Evolutionary conservation across 2,329 filamentous ascomycete genomes (phyloP).

Genomic region (Pyrenophora tritici-repentis): DNA sequence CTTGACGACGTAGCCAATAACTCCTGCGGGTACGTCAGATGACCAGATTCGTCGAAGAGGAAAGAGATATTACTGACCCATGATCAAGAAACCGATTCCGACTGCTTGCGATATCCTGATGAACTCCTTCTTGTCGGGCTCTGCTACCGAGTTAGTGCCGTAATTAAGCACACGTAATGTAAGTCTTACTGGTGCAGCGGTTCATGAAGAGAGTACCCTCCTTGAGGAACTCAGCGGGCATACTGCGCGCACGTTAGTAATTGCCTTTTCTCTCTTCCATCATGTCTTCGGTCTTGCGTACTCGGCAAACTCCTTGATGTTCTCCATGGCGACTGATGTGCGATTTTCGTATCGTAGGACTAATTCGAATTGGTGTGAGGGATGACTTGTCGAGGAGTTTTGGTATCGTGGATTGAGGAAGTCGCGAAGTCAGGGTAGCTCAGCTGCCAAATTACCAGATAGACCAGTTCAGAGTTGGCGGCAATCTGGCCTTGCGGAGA

Average conservation of each 20-base stretch:
- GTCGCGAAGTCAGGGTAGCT: constrained; percentile 25
- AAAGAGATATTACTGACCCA: constrained; percentile 42
- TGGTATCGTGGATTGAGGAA: constrained; percentile 11
- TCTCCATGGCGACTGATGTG: constrained; percentile 62
- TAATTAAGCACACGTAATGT: background rate
- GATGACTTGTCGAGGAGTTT: background rate
- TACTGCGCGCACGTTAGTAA: constrained; percentile 36
- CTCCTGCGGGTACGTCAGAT: constrained; percentile 32
- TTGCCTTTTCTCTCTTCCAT: background rate
- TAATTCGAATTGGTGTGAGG: constrained; percentile 11
- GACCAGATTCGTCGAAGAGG: background rate
- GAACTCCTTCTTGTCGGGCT: constrained; percentile 50
- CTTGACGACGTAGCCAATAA: constrained; percentile 59
- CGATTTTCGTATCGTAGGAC: background rate
- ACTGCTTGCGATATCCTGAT: constrained; percentile 57
- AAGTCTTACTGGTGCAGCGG: constrained; percentile 51
- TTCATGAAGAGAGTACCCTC: constrained; percentile 57
- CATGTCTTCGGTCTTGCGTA: constrained; percentile 21
- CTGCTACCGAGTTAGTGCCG: constrained; percentile 45
- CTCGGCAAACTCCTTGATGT: constrained; percentile 72
- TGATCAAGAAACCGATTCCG: constrained; percentile 58
- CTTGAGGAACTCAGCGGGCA: constrained; percentile 51
- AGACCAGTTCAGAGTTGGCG: constrained; percentile 19
- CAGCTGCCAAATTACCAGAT: constrained; percentile 19
- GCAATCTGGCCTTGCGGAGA: constrained; percentile 39